Base-by-base conservation (phyloP, 192 early-diverging fungal genomes). In the Podila epigama region DNA sequence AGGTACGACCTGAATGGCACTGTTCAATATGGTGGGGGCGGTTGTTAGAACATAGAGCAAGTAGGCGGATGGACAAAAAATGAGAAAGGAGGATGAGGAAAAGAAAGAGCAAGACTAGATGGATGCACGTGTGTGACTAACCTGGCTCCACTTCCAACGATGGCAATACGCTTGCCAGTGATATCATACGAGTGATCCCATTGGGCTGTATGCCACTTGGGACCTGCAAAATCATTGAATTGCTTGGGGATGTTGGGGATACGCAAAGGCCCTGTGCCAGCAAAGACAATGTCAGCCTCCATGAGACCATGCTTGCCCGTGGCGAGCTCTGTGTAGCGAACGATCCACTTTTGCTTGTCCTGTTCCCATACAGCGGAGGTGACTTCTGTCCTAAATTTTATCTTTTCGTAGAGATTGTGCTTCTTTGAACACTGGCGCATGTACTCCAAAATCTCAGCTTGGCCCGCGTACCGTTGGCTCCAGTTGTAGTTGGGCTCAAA, bases 101-200 rank as follows among this genome's bases (percentile, higher is more conserved):
- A n/a, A n/a, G n/a, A n/a, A n/a, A n/a, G n/a, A 10, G 48, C 52
- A 50, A 20, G 22, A 39, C 20, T 44, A 25, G 16, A 42, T 36
- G 16, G 34, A 11, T 27, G 33, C 15, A 31, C 29, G 3, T 13
- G 6, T 44, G 42, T 57, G 48, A 6, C 12, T 58, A 81, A 85
- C 84, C 82, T 83, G 12, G 84, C 66, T 68, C 84, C 84, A 67
- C 77, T 81, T 32, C 84, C 84, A 55, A 85, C 60, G 18, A 85
- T 59, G 41, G 82, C 84, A 22, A 85, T 69, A 11, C 66, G 70
- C 63, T 85, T 85, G 63, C 68, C 63, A 6, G 81, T 79, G 25
- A 86, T 58, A 58, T 86, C 81, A 20, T 80, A 81, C 9, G 65
- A 65, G 20, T 70, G 61, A 28, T 86, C 75, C 88, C 88, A 89